phyloP scores from a whole-genome alignment of 768 basidiomycete species.

The Porpolomopsis calyptriformis region DNA sequence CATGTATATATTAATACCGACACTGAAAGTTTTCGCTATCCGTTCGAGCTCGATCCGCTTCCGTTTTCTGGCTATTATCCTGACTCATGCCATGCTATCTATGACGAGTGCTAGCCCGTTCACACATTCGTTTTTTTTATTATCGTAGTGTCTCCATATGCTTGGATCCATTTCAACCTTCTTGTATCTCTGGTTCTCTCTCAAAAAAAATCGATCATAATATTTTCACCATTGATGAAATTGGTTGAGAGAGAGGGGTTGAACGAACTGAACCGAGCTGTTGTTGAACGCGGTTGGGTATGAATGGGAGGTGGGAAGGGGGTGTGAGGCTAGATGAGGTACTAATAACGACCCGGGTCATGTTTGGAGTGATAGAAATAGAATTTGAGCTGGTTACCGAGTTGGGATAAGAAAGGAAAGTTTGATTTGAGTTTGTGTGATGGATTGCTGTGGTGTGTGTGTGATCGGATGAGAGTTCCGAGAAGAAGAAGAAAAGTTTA shows the following conservation, averaged over 20 bases:
- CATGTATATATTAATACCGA: constrained; percentile 50
- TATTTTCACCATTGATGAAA: neutral
- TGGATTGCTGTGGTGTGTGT: constrained; percentile 53
- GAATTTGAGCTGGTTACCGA: constrained; percentile 32
- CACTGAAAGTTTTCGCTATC: constrained; percentile 49
- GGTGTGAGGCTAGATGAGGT: constrained; percentile 34
- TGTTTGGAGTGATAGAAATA: constrained; percentile 6
- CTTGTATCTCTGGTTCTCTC: neutral
- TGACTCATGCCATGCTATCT: constrained; percentile 38
- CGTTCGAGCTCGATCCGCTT: constrained; percentile 60
- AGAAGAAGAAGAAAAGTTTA: constrained; percentile 19
- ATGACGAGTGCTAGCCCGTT: constrained; percentile 51
- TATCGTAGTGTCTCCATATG: constrained; percentile 10
- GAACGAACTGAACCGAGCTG: constrained; percentile 45
- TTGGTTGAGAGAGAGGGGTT: no score
- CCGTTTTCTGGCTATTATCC: constrained; percentile 51
- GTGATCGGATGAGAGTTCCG: constrained; percentile 6
- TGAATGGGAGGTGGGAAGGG: constrained; percentile 37
- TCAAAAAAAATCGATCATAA: neutral
- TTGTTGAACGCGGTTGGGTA: constrained; percentile 63
- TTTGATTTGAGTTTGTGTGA: constrained; percentile 36
- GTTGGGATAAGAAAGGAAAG: constrained; percentile 42
- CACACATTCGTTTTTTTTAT: constrained; percentile 16
- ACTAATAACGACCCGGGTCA: constrained; percentile 25
- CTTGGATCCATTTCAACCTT: neutral